These are phyloP conservation scores for Globisporangium orthogonon DNA, from an alignment of 352 stramenopile species.

Conservation along the genomic window DNA sequence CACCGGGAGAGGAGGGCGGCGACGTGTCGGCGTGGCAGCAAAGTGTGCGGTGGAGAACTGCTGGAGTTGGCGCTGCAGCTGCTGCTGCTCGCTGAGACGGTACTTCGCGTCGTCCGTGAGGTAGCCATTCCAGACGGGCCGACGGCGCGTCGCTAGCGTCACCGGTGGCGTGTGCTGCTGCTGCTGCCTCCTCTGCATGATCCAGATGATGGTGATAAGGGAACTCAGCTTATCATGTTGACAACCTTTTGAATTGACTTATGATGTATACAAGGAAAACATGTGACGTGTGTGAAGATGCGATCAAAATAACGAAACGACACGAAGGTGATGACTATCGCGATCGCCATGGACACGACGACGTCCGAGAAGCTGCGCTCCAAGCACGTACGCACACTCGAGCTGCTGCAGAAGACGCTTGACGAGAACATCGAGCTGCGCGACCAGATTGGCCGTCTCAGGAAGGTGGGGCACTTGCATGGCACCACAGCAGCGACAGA, in stretches of 20 bases:
- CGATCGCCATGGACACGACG: conserved; percentile 55
- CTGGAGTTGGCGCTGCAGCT: conserved; percentile 33
- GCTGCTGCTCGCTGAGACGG: conserved; percentile 36
- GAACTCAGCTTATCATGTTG: neutral
- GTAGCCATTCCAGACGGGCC: conserved; percentile 46
- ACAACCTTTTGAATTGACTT: neutral
- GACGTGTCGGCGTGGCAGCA: conserved; percentile 5
- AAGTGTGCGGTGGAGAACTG: conserved; percentile 36
- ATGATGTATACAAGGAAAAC: neutral
- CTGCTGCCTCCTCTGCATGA: neutral
- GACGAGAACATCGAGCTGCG: conserved; percentile 72
- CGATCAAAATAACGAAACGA: neutral
- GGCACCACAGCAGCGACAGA: no score
- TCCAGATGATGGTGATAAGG: neutral
- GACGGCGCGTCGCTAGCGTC: conserved; percentile 10
- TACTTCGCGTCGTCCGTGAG: conserved; percentile 42
- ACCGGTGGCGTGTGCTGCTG: neutral
- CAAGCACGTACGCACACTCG: conserved; percentile 75
- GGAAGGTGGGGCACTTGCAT: conserved; percentile 25
- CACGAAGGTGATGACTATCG: conserved; percentile 36
- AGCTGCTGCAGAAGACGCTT: conserved; percentile 73
- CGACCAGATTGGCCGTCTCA: conserved; percentile 29
- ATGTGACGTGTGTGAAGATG: neutral
- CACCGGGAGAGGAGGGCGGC: neutral
- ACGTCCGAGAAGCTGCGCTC: conserved; percentile 64